Percentiles rank a stretch among this genome's conserved stretches.
Conservation (phyloP, 345 rosid genomes). For the Heritiera fomes region DNA sequence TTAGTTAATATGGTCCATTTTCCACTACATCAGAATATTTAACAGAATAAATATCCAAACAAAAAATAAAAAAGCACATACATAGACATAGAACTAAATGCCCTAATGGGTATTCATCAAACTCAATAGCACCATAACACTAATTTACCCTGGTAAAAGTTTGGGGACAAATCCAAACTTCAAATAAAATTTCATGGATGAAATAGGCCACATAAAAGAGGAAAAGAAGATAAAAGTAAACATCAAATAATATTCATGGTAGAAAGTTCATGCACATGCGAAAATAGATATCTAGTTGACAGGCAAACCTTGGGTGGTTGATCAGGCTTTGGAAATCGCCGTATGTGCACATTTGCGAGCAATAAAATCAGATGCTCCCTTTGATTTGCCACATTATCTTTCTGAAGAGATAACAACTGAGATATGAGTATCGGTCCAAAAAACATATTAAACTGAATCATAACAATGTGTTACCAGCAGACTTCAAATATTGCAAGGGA, state of each 20-base stretch:
- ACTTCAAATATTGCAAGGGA: neutral
- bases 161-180: neutral
- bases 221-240: neutral
- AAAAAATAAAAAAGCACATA: neutral
- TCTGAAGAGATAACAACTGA: conserved; percentile 50
- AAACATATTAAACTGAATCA: conserved; percentile 1
- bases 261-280: neutral
- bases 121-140: neutral
- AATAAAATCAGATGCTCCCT: conserved; percentile 94
- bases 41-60: neutral
- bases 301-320: conserved; percentile 93
- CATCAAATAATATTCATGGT: neutral
- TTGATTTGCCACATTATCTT: conserved; percentile 96
- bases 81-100: neutral
- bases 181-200: neutral
- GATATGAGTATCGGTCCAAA: conserved; percentile 15
- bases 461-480: conserved; percentile 4
- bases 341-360: conserved; percentile 96
- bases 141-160: neutral
- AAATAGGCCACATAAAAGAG: neutral
- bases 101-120: neutral
- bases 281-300: neutral
- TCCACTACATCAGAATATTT: neutral
- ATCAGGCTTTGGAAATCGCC: conserved; percentile 95
- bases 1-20: neutral